Percentiles rank a stretch among this genome's conserved stretches.
Evolutionary conservation across 805 yeast species (phyloP).

Genomic region (Zygoascus ofunaensis): DNA sequence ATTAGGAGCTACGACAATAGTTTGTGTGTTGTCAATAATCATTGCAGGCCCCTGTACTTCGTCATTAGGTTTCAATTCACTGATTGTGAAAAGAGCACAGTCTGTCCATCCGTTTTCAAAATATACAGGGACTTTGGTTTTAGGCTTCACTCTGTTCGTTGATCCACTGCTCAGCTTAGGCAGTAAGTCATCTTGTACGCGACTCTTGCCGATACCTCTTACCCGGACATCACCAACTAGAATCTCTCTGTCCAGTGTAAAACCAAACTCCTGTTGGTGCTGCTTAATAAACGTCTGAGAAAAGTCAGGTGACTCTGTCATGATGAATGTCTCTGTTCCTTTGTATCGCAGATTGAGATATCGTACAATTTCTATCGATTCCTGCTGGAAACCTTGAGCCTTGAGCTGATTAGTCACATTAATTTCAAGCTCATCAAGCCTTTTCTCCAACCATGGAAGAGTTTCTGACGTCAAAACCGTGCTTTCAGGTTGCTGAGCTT

Average conservation of each 20-base stretch:
- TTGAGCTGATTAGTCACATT: slow-evolving; percentile 36
- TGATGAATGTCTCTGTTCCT: slow-evolving; percentile 83
- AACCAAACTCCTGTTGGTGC: slow-evolving; percentile 69
- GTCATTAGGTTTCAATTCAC: slow-evolving; percentile 45
- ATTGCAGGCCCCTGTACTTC: slow-evolving; percentile 62
- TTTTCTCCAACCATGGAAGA: slow-evolving; percentile 31
- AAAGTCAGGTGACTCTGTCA: slow-evolving; percentile 37
- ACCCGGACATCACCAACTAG: slow-evolving; percentile 67
- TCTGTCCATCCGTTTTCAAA: slow-evolving; percentile 44
- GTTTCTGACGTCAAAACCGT: slow-evolving; percentile 30
- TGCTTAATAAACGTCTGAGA: slow-evolving; percentile 39
- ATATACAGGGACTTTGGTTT: slow-evolving; percentile 41
- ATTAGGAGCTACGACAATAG: slow-evolving; percentile 61
- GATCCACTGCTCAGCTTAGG: slow-evolving; percentile 14
- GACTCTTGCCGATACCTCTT: slow-evolving; percentile 60
- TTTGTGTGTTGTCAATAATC: slow-evolving; percentile 73
- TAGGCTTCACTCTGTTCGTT: slow-evolving; percentile 15
- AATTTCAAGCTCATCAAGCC: slow-evolving; percentile 37
- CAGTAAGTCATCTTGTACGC: slow-evolving; percentile 7
- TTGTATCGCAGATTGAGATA: slow-evolving; percentile 71
- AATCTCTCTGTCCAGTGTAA: slow-evolving; percentile 49
- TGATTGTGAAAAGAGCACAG: slow-evolving; percentile 49
- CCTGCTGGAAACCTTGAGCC: slow-evolving; percentile 44
- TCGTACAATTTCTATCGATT: slow-evolving; percentile 46
- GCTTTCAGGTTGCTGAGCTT: slow-evolving; percentile 66